phyloP scores from a whole-genome alignment of 768 basidiomycete genomes.

The Suillus spraguei region DNA sequence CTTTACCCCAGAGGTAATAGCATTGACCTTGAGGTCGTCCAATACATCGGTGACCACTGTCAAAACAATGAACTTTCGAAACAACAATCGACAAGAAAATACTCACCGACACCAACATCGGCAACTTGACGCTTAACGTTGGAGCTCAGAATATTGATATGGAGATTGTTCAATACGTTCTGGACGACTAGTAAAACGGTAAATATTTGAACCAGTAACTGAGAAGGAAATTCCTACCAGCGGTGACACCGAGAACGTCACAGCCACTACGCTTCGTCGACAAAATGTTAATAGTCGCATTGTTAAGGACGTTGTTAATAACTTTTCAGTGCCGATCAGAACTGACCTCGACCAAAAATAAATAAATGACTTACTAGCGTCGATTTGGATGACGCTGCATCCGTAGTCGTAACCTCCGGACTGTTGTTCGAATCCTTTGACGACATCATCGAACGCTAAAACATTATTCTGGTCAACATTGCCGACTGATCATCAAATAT shows the following conservation, averaged over 20 bases:
- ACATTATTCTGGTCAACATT: neutral
- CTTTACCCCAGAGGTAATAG: too few relatives aligned
- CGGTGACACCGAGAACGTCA: neutral
- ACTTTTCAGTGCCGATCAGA: neutral
- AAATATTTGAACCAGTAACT: neutral
- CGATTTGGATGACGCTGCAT: neutral
- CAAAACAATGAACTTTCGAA: too few relatives aligned
- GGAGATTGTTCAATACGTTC: neutral
- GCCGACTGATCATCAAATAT: rapidly evolving
- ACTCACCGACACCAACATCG: neutral
- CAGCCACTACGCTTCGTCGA: neutral
- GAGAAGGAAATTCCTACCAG: too few relatives aligned
- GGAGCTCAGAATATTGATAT: neutral
- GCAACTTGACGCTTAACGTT: neutral
- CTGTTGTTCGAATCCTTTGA: neutral
- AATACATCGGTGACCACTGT: neutral
- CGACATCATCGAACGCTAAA: neutral
- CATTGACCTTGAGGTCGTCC: too few relatives aligned
- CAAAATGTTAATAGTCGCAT: too few relatives aligned
- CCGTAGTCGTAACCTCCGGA: neutral
- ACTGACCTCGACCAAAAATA: rapidly evolving
- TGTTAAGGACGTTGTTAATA: neutral
- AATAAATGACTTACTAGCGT: neutral
- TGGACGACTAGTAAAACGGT: neutral
- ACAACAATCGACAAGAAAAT: too few relatives aligned